Evolutionary conservation across 495 filamentous ascomycete genomes (phyloP), one percentile per base, ranked within the genome.

Genomic region (Podospora conica): DNA sequence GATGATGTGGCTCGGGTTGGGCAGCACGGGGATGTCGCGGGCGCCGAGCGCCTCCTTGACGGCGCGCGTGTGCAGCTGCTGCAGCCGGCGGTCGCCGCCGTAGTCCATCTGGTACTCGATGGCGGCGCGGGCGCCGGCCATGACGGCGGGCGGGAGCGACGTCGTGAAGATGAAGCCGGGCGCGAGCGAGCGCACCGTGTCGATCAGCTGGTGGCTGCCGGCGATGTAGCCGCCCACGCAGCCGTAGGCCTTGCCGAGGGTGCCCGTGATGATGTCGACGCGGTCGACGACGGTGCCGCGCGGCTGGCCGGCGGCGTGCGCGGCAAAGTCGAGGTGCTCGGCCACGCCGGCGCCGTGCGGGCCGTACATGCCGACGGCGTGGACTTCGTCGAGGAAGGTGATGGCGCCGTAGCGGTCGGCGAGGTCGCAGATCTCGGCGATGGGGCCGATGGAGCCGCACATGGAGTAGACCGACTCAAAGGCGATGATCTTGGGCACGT

Each of bases 111-210:
- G 95, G 75, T 97, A 96, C 70, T 96, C 90, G 69, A 98, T 98
- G 33, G 95, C 93, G 4, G 92, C 81, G 71, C 88, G 84, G 25
- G 96, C 96, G 61, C 95, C 95, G 23, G 95, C 93, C 95, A 98
- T 98, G 33, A 91, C 95, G 20, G 96, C 92, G 0, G 95, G 95
- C 0, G 95, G 95, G 48, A 98, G 86, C 3, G 93, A 95, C 4
- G 96, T 98, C 21, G 95, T 98, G 83, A 98, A 98, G 80, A 98
- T 98, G 81, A 98, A 98, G 24, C 95, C 95, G 0, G 95, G 93
- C 0, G 95, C 95, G 21, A 98, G 87, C 2, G 95, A 98, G 66
- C 95, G 91, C 69, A 98, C 89, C n/a, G 90, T 91, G 75, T 98
- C 95, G 31, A 98, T 90, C 76, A 98, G 86, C 71, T 89, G 89